Evolutionary conservation across 2,329 filamentous ascomycete genomes (phyloP).

Genomic region (Exophiala calicioides): DNA sequence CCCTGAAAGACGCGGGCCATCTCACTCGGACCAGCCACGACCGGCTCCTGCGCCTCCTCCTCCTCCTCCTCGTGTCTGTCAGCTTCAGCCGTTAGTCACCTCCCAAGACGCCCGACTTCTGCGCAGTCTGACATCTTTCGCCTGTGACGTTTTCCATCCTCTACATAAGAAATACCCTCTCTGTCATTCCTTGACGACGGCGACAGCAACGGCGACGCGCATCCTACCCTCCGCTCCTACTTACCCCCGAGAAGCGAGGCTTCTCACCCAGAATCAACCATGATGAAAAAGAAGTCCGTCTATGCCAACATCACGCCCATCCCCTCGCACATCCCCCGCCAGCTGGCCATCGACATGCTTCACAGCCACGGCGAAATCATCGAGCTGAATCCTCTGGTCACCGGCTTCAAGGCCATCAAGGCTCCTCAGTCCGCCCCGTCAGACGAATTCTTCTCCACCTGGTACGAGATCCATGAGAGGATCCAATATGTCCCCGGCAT

Average conservation of each 20-base stretch:
- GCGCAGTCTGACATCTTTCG: constrained; percentile 12
- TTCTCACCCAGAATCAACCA: neutral
- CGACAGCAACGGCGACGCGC: too few species aligned
- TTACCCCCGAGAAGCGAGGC: neutral
- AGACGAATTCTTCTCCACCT: constrained; percentile 71
- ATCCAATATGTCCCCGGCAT: constrained; percentile 71
- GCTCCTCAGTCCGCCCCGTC: constrained; percentile 65
- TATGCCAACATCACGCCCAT: constrained; percentile 66
- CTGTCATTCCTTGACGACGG: neutral
- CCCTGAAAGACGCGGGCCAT: too few species aligned
- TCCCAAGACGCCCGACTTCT: too few species aligned
- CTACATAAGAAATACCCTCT: too few species aligned
- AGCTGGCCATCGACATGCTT: constrained; percentile 71
- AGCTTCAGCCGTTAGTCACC: too few species aligned
- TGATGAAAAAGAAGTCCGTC: constrained; percentile 27
- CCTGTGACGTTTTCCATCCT: neutral
- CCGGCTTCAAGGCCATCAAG: constrained; percentile 67
- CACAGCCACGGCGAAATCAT: constrained; percentile 82
- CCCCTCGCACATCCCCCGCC: constrained; percentile 66
- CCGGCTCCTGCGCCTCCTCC: too few species aligned
- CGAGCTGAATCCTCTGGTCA: constrained; percentile 80
- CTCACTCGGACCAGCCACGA: too few species aligned
- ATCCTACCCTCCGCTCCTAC: neutral
- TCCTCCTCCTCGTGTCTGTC: neutral
- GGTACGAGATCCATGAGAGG: constrained; percentile 78